Base-by-base conservation (phyloP, 495 filamentous ascomycete genomes). In the Hyaloscypha bicolor region DNA sequence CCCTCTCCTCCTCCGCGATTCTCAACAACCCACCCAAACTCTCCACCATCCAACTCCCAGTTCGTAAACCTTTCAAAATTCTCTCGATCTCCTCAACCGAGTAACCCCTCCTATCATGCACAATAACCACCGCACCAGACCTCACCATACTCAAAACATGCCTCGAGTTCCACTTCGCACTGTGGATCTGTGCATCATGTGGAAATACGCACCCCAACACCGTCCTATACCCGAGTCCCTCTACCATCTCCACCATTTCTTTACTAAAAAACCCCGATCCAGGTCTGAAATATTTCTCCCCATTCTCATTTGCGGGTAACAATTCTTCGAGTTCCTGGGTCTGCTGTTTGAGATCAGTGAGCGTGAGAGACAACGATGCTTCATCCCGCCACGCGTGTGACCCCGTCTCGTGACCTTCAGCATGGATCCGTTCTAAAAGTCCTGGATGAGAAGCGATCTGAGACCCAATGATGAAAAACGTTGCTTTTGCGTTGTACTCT, bases 341-440 rank as follows among this genome's bases (percentile, higher is more conserved):
- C 63, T 74, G 72, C 1, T 42, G 35, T 31, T 67, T n/a, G 14
- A 74, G 65, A 35, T 72, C 70, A 1, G 67, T 19, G 42, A 80
- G 73, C 16, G 68, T 39, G 48, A 86, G 74, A 19, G 55, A 76
- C 62, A 85, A 78, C 30, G 86, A 87, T 5, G 91, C 86, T 77
- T 94, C 91, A 77, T 97, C 92, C 73, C 83, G 81, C 91, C 93
- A 93, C 4, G 89, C 93, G 76, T 97, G 93, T 76, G 96, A 96
- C 53, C 84, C 93, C 1, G 71, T 62, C 55, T 74, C 72, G 48
- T 74, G 72, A 39, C 72, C 72, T 62, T 74, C 69, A 25, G 65
- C 60, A 11, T 63, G 66, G 29, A 74, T 74, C 9, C 69, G 29
- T 33, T 70, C 37, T n/a, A 74, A 19, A 9, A 74, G 16, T 1